phyloP scores from a whole-genome alignment of 768 basidiomycete species.

The Boletus vinaceobasis region DNA sequence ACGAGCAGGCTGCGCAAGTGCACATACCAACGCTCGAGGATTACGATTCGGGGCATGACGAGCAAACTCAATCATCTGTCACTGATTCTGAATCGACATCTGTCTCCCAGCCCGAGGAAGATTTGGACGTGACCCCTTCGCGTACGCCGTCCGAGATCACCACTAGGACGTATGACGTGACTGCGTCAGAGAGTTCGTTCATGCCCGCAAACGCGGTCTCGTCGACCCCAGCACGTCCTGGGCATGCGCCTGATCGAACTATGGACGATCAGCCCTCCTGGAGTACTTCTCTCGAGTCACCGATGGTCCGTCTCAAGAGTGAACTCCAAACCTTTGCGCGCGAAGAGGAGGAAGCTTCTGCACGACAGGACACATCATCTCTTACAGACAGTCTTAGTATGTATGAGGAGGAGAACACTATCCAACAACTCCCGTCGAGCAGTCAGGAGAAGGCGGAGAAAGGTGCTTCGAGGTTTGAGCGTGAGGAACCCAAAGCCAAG shows the following conservation, averaged over 20 bases:
- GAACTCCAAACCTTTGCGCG: conserved; percentile 54
- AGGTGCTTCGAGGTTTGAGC: conserved; percentile 39
- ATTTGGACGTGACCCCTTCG: conserved; percentile 9
- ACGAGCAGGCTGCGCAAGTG: conserved; percentile 89
- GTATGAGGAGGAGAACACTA: conserved; percentile 28
- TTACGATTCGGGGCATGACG: conserved; percentile 54
- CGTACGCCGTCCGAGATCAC: conserved; percentile 4
- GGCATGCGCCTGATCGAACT: conserved; percentile 35
- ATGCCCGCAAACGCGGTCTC: conserved; percentile 69
- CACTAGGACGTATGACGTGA: conserved; percentile 33
- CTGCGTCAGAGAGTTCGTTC: conserved; percentile 69
- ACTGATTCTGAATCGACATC: conserved; percentile 13
- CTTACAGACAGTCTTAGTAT: conserved; percentile 24
- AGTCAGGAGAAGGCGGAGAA: conserved; percentile 49
- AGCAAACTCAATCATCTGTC: conserved; percentile 36
- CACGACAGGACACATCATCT: conserved; percentile 16
- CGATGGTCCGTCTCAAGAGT: conserved; percentile 62
- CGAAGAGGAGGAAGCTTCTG: conserved; percentile 33
- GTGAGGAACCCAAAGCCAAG: conserved; percentile 51
- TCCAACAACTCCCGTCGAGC: conserved; percentile 25
- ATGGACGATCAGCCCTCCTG: conserved; percentile 57
- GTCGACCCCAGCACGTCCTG: conserved; percentile 65
- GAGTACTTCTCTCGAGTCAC: conserved; percentile 72
- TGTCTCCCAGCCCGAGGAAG: conserved; percentile 11
- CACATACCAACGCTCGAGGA: conserved; percentile 75